Evolutionary conservation across 202 grass and related monocot genomes (phyloP).

Genomic region (Sporobolus alterniflorus): DNA sequence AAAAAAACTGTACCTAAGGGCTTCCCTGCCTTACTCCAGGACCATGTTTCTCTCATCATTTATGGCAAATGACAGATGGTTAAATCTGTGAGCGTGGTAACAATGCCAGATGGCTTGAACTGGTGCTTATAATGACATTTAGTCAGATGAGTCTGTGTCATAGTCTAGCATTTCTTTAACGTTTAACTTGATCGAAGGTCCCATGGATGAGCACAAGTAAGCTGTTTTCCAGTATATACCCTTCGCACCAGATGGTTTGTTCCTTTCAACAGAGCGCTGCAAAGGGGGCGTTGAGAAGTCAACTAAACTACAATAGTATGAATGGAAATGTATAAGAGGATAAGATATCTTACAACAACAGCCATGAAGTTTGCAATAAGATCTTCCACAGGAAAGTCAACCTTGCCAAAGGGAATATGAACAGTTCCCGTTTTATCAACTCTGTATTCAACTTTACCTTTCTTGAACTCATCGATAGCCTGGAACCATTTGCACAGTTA

Average conservation of each 20-base stretch:
- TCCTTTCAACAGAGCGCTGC: constrained; percentile 88
- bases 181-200: constrained; percentile 93
- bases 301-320: constrained; percentile 4
- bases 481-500: constrained; percentile 53
- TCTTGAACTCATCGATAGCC: constrained; percentile 98
- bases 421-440: constrained; percentile 95
- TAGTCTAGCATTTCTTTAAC: constrained; percentile 94
- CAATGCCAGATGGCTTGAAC: constrained; percentile 31
- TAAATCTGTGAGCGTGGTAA: constrained; percentile 27
- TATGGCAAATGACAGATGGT: constrained; percentile 25
- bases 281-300: constrained; percentile 31
- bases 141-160: constrained; percentile 52
- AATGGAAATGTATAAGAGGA: constrained; percentile 2
- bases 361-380: constrained; percentile 92
- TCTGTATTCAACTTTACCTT: constrained; percentile 98
- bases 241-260: constrained; percentile 98
- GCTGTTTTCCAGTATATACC: constrained; percentile 95
- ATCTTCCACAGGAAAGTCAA: constrained; percentile 85
- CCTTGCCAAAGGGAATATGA: constrained; percentile 93
- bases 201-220: constrained; percentile 94
- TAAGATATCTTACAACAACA: constrained; percentile 77
- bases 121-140: constrained; percentile 26
- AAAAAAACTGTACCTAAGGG: constrained; percentile 52
- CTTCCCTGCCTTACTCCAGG: constrained; percentile 25
- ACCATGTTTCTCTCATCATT: constrained; percentile 25